phyloP scores from a whole-genome alignment of 345 rosid species.

The Populus pruinosa region DNA sequence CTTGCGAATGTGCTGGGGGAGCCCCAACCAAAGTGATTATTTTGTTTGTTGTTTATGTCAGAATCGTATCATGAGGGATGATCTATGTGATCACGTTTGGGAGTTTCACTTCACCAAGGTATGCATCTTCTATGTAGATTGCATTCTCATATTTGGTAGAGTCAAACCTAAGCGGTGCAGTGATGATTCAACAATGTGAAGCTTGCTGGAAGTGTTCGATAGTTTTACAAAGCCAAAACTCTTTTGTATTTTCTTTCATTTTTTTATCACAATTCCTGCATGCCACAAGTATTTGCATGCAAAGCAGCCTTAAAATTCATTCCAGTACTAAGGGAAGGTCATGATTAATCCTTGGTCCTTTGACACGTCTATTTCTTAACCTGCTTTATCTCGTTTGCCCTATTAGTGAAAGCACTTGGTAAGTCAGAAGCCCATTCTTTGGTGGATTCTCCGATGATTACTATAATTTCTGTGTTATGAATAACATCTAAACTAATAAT shows the following conservation, averaged over 20 bases:
- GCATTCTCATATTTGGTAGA: background rate
- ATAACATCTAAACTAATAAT: background rate
- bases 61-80: constrained; percentile 52
- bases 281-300: background rate
- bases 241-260: background rate
- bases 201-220: background rate
- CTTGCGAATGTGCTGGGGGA: background rate
- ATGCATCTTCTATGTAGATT: background rate
- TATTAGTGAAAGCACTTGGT: background rate
- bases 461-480: background rate
- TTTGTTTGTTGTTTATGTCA: constrained; percentile 21
- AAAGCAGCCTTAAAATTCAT: background rate
- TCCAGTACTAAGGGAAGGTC: background rate
- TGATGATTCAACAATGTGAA: constrained; percentile 2
- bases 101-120: constrained; percentile 57
- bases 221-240: background rate
- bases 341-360: background rate
- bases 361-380: background rate
- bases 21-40: background rate
- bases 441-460: background rate
- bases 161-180: background rate
- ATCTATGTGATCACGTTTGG: constrained; percentile 62
- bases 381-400: no score
- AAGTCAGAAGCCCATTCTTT: background rate
- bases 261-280: background rate